These are phyloP conservation scores for Ophiostoma ips DNA, from an alignment of 2,329 filamentous ascomycete genomes.

Conservation along the genomic window DNA sequence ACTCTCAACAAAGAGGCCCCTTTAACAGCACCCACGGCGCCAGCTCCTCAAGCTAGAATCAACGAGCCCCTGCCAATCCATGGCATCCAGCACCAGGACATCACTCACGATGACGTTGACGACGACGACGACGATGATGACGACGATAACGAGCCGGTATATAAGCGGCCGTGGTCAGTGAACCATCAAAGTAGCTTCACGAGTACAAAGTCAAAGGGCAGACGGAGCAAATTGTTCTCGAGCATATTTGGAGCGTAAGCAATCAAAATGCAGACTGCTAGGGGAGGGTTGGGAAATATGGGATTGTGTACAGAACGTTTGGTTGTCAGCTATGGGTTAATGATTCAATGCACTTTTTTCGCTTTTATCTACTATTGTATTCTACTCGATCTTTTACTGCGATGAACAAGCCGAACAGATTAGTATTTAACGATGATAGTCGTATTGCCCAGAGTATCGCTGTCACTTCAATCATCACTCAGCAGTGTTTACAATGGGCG, in stretches of 20 bases:
- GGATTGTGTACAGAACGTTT: too few species aligned
- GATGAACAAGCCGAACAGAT: too few species aligned
- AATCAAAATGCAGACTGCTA: too few species aligned
- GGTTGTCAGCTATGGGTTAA: too few species aligned
- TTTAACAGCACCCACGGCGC: not conserved
- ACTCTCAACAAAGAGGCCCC: not conserved
- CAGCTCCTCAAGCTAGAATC: not conserved
- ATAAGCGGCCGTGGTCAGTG: slow-evolving; percentile 1
- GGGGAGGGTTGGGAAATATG: too few species aligned
- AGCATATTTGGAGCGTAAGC: not conserved
- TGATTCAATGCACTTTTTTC: too few species aligned
- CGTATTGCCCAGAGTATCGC: too few species aligned
- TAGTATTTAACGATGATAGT: too few species aligned
- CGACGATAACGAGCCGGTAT: not conserved
- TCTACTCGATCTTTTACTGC: too few species aligned
- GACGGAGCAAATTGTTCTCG: not conserved
- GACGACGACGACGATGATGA: not conserved
- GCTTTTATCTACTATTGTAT: too few species aligned
- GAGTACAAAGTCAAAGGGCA: not conserved
- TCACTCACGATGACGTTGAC: not conserved
- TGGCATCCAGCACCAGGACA: not conserved
- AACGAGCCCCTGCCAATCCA: not conserved
- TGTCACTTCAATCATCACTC: too few species aligned
- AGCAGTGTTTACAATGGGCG: too few species aligned
- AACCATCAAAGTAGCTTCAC: not conserved